phyloP scores from a whole-genome alignment of 1,139 yeast species.

The Geotrichum histeridarum region DNA sequence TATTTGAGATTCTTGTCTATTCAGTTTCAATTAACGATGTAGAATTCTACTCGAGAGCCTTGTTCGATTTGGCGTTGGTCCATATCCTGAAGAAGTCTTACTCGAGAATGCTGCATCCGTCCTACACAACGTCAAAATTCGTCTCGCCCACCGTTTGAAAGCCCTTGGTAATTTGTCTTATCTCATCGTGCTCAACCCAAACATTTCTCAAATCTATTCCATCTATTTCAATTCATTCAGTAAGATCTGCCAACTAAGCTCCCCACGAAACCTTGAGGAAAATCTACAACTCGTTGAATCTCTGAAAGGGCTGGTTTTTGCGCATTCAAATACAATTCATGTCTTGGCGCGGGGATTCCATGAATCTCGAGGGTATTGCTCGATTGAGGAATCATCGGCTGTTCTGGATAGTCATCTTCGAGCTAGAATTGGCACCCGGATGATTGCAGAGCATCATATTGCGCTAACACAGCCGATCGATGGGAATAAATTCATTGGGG shows the following conservation, averaged over 20 bases:
- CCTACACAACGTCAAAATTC: slow-evolving; percentile 26
- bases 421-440: slow-evolving; percentile 79
- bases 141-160: slow-evolving; percentile 53
- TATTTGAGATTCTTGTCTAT: not conserved
- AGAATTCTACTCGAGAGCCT: slow-evolving; percentile 26
- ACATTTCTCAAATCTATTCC: slow-evolving; percentile 74
- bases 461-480: slow-evolving; percentile 48
- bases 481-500: slow-evolving; percentile 54
- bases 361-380: slow-evolving; percentile 58
- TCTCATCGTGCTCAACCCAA: slow-evolving; percentile 77
- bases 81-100: slow-evolving; percentile 31
- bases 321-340: slow-evolving; percentile 80
- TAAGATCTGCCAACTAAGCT: slow-evolving; percentile 45
- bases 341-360: slow-evolving; percentile 74
- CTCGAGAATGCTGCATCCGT: slow-evolving; percentile 40
- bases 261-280: slow-evolving; percentile 49
- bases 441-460: slow-evolving; percentile 80
- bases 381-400: slow-evolving; percentile 47
- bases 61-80: slow-evolving; percentile 26
- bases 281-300: slow-evolving; percentile 49
- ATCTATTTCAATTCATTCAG: slow-evolving; percentile 68
- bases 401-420: slow-evolving; percentile 74
- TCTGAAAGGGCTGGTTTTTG: slow-evolving; percentile 56
- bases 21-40: not conserved
- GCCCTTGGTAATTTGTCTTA: slow-evolving; percentile 74